These are phyloP conservation scores for Kluyveromyces starmeri DNA, from an alignment of 805 yeast species.

Conservation along the genomic window DNA sequence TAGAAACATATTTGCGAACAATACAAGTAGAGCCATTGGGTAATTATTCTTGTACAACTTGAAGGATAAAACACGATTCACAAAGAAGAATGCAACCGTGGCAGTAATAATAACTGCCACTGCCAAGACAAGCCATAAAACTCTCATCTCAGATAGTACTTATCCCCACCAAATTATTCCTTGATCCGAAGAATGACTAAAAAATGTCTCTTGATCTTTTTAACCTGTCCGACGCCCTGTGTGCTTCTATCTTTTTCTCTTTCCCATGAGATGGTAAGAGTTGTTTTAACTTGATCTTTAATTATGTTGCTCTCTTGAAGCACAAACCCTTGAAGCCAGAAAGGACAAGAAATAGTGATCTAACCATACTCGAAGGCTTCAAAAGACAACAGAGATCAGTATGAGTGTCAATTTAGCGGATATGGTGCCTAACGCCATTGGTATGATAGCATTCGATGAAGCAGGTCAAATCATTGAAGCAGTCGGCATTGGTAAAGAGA, in stretches of 20 bases:
- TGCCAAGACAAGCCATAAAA: slow-evolving; percentile 6
- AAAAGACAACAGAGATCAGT: slow-evolving; percentile 2
- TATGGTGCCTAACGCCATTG: slow-evolving; percentile 20
- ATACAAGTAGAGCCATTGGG: slow-evolving; percentile 16
- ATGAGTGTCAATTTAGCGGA: slow-evolving; percentile 9
- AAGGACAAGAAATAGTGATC: too few relatives aligned
- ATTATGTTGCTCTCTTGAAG: too few relatives aligned
- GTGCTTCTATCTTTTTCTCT: too few relatives aligned
- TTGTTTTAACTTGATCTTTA: too few relatives aligned
- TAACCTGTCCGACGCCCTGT: too few relatives aligned
- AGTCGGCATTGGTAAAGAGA: slow-evolving; percentile 25
- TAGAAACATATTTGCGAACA: slow-evolving; percentile 21
- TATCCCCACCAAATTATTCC: too few relatives aligned
- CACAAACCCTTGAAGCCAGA: too few relatives aligned
- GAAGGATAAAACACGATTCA: slow-evolving; percentile 24
- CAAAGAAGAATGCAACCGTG: slow-evolving; percentile 13
- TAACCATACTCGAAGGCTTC: too few relatives aligned
- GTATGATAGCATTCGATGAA: slow-evolving; percentile 26
- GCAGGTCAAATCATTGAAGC: slow-evolving; percentile 24
- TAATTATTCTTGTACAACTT: slow-evolving; percentile 21
- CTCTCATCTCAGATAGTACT: neutral
- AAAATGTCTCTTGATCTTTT: too few relatives aligned
- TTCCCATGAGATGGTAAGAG: too few relatives aligned
- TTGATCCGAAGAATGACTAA: too few relatives aligned
- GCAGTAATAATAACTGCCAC: slow-evolving; percentile 5